Evolutionary conservation across 1,284 basidiomycete species (phyloP).

Genomic region (Amylostereum areolatum): DNA sequence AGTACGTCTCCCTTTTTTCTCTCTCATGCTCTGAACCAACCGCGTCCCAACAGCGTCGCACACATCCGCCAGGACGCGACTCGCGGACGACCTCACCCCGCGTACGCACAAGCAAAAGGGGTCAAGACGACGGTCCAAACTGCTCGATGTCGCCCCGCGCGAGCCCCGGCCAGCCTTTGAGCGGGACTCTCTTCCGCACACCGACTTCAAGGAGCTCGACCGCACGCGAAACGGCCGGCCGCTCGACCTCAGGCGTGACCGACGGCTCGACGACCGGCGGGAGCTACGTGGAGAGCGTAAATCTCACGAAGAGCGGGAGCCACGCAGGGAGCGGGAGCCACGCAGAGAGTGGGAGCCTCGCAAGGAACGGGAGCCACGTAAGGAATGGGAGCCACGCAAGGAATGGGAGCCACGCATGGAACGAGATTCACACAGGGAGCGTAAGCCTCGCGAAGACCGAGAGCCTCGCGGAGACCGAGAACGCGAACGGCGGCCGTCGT

Average conservation of each 20-base stretch:
- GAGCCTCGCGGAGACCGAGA: too few species aligned
- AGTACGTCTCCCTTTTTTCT: too few species aligned
- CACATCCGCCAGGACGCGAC: conserved; percentile 8
- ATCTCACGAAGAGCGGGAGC: too few species aligned
- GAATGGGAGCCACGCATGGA: too few species aligned
- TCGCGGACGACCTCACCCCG: conserved; percentile 10
- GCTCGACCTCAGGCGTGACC: conserved; percentile 1
- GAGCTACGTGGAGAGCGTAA: neutral
- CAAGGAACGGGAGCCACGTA: too few species aligned
- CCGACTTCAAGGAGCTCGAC: conserved; percentile 11
- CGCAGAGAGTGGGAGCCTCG: too few species aligned
- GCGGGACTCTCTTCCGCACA: conserved; percentile 25
- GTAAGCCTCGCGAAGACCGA: too few species aligned
- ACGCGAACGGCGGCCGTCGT: neutral
- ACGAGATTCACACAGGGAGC: too few species aligned
- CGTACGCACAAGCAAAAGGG: conserved; percentile 1
- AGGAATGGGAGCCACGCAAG: too few species aligned
- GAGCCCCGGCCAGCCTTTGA: conserved; percentile 16
- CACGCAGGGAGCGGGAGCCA: too few species aligned
- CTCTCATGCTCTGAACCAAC: too few species aligned
- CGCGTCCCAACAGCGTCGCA: too few species aligned
- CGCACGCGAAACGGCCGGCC: conserved; percentile 5
- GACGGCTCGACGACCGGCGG: neutral
- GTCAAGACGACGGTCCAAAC: conserved; percentile 1
- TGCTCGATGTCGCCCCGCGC: conserved; percentile 7